Conservation (phyloP, 768 basidiomycete species). For the Pholiota molesta region DNA sequence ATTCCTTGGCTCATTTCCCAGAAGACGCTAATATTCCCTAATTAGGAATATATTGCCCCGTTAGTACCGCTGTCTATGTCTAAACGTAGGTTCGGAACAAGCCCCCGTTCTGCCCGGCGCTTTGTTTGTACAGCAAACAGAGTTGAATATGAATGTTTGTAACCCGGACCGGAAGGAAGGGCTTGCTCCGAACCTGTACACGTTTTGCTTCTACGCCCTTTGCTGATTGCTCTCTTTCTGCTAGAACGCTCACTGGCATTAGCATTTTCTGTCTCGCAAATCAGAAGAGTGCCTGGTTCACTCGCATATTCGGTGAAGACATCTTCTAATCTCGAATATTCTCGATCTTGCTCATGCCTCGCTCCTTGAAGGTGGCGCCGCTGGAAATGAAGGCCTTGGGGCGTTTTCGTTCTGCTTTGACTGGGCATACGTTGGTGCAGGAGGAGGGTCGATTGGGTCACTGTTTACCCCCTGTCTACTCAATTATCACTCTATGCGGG, state of each 20-base stretch:
- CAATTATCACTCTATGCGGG: conserved; percentile 57
- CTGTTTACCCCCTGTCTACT: conserved; percentile 53
- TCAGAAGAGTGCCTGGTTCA: conserved; percentile 50
- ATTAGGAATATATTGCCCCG: conserved; percentile 43
- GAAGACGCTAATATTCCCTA: background rate
- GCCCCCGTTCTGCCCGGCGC: too few species aligned
- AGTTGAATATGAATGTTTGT: too few species aligned
- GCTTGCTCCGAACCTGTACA: too few species aligned
- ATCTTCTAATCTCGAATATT: background rate
- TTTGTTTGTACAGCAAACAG: too few species aligned
- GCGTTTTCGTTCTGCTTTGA: conserved; percentile 61
- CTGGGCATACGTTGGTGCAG: conserved; percentile 59
- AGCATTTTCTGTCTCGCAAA: conserved; percentile 60
- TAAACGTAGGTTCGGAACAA: too few species aligned
- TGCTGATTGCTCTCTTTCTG: conserved; percentile 15
- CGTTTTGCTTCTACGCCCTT: background rate
- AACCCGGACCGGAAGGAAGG: too few species aligned
- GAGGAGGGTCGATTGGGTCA: conserved; percentile 46
- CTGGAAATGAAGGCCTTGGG: conserved; percentile 66
- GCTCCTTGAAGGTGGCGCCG: conserved; percentile 43
- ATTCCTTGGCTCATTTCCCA: background rate
- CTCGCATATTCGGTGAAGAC: conserved; percentile 53
- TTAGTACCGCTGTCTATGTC: conserved; percentile 21
- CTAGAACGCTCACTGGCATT: conserved; percentile 56
- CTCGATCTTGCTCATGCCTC: background rate